Evolutionary conservation across 306 rosid genomes (phyloP).

Genomic region (Casuarina glauca): DNA sequence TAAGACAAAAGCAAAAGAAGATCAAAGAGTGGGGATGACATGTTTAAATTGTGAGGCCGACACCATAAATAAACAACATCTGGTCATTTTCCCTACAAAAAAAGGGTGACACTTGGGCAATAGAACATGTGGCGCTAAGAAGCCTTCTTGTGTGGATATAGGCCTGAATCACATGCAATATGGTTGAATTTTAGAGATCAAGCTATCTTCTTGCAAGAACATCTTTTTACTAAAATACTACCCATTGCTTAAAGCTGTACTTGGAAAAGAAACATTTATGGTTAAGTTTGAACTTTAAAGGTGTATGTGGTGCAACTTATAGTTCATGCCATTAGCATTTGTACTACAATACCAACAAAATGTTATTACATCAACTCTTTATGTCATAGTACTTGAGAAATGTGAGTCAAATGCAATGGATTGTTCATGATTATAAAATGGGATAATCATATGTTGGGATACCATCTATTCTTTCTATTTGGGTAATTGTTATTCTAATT

Average conservation of each 20-base stretch:
- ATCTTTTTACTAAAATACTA: not conserved
- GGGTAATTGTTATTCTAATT: slow-evolving; percentile 10
- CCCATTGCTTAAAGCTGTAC: too few relatives aligned
- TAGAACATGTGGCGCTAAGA: not conserved
- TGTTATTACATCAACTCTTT: slow-evolving; percentile 29
- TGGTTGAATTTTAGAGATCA: not conserved
- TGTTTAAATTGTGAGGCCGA: not conserved
- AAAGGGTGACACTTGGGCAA: not conserved
- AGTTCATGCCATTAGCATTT: slow-evolving; percentile 24
- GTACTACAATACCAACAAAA: slow-evolving; percentile 73
- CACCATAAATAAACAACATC: not conserved
- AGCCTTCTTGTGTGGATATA: not conserved
- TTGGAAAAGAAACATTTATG: not conserved
- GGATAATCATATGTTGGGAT: slow-evolving; percentile 98
- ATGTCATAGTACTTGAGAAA: slow-evolving; percentile 81
- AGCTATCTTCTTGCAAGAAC: not conserved
- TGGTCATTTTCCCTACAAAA: not conserved
- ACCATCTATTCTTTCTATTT: slow-evolving; percentile 23
- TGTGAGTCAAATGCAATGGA: slow-evolving; percentile 95
- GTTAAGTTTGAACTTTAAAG: slow-evolving; percentile 13
- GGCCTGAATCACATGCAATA: not conserved
- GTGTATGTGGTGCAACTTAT: slow-evolving; percentile 21
- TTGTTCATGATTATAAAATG: slow-evolving; percentile 90
- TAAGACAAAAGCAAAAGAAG: not conserved
- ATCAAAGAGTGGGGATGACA: not conserved